Base-by-base conservation (phyloP, 1,284 basidiomycete genomes). In the Cryptococcus wingfieldii region DNA sequence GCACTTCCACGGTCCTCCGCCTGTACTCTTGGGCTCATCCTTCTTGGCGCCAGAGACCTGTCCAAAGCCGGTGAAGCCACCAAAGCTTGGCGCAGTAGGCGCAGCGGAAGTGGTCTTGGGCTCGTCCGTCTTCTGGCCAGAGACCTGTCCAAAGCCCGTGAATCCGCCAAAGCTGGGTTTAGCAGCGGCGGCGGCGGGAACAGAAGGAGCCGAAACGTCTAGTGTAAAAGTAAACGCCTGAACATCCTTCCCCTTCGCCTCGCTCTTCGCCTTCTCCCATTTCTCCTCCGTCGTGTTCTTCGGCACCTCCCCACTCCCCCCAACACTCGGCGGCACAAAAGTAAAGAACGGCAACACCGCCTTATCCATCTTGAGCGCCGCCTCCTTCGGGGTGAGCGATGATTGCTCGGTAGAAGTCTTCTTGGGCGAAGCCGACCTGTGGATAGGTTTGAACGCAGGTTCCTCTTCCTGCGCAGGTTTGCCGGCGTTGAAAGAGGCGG, bases 1-100 rank as follows among this genome's bases (percentile, higher is more conserved):
- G 61, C 83, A 84, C 7, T 58, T 77, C 83, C 83, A 84, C 23
- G 63, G 63, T 12, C 65, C 72, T n/a, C 34, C 66, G 28, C 31
- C 51, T 2, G 31, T 28, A 5, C 34, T 42, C 37, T 47, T 44
- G 4, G 28, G 48, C 16, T 38, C 45, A 42, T 38, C 38, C 3
- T 39, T 45, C 18, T 44, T 18, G 14, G 10, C 14, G 5, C 31
- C 31, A 6, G 31, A 34, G 7, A 34, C 42, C 13, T 12, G 23
- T 4, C 45, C 51, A 38, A 55, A 59, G 5, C 54, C 54, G 8
- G 28, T 38, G 18, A 50, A 50, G 27, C 44, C 47, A n/a, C 46
- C 44, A 31, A 28, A 31, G 27, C 19, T 8, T 38, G 39, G 54
- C 19, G 31, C 31, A 5, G 31, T 10, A 34, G 31, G 50, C 4